Conservation (phyloP, 148 eudicot species). For the Amaranthus hypochondriacus region DNA sequence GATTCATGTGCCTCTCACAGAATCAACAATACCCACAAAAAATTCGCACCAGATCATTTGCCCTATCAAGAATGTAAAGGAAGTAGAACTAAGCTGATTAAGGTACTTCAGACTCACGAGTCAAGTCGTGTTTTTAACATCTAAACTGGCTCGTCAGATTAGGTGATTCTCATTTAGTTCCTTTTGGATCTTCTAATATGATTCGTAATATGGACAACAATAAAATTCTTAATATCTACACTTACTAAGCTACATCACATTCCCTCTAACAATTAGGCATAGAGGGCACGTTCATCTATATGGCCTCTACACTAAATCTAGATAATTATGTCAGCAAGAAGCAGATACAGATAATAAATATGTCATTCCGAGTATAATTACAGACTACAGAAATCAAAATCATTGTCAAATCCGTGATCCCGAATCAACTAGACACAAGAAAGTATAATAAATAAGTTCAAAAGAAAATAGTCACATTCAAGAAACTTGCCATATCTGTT, state of each 20-base stretch:
- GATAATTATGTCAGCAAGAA: background rate
- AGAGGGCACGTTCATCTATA: background rate
- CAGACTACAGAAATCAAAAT: background rate
- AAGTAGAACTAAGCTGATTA: background rate
- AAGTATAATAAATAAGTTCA: conserved; percentile 9
- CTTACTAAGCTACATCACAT: background rate
- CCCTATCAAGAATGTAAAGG: background rate
- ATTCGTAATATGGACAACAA: too few relatives aligned
- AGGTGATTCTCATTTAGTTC: too few relatives aligned
- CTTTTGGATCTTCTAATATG: too few relatives aligned
- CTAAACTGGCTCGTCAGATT: too few relatives aligned
- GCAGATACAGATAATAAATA: background rate
- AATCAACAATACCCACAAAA: background rate
- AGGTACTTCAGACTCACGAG: background rate
- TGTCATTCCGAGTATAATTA: background rate
- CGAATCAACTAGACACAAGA: background rate
- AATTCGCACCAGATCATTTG: background rate
- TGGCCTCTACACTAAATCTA: background rate
- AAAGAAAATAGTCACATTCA: background rate
- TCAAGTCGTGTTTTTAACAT: too few relatives aligned
- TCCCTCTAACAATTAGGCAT: background rate
- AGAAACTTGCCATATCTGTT: conserved; percentile 71
- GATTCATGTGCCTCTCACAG: background rate
- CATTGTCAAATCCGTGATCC: background rate
- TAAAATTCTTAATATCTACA: too few relatives aligned